Percentiles rank a stretch among this genome's conserved stretches.
phyloP scores from a whole-genome alignment of 2,329 filamentous ascomycete genomes.

The Penicillium sp. region DNA sequence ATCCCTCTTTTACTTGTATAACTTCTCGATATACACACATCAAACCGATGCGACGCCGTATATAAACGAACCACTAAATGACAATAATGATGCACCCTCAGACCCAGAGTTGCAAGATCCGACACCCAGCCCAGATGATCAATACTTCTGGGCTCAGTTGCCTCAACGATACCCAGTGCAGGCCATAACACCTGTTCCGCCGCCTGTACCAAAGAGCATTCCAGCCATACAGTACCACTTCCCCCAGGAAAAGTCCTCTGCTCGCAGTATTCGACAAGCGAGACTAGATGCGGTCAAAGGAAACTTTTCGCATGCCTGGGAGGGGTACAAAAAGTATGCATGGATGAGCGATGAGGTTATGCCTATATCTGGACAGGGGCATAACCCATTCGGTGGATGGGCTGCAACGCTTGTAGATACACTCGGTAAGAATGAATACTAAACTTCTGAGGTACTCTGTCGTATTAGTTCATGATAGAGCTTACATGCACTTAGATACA shows the following conservation, averaged over 20 bases:
- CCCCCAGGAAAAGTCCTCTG: background rate
- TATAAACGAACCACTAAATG: background rate
- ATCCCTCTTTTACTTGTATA: background rate
- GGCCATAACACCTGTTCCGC: background rate
- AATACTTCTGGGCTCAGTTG: slow-evolving; percentile 1
- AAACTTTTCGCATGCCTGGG: slow-evolving; percentile 72
- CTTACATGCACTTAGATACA: slow-evolving; percentile 56
- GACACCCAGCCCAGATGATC: background rate
- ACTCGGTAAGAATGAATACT: background rate
- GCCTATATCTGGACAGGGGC: slow-evolving; percentile 62
- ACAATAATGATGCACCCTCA: background rate
- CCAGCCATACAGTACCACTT: slow-evolving; percentile 8
- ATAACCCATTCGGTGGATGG: slow-evolving; percentile 82
- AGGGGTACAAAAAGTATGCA: slow-evolving; percentile 70
- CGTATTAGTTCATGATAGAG: background rate
- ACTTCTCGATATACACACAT: background rate
- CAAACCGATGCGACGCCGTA: background rate
- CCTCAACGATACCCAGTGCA: background rate
- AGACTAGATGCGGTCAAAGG: slow-evolving; percentile 56
- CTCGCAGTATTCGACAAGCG: background rate
- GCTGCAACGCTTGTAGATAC: slow-evolving; percentile 78
- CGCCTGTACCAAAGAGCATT: background rate
- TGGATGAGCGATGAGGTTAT: slow-evolving; percentile 81
- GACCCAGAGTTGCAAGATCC: background rate
- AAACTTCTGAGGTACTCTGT: background rate